Percentiles rank a stretch among this genome's conserved stretches.
phyloP scores from a whole-genome alignment of 768 basidiomycete species.

The Kwoniella sp. region DNA sequence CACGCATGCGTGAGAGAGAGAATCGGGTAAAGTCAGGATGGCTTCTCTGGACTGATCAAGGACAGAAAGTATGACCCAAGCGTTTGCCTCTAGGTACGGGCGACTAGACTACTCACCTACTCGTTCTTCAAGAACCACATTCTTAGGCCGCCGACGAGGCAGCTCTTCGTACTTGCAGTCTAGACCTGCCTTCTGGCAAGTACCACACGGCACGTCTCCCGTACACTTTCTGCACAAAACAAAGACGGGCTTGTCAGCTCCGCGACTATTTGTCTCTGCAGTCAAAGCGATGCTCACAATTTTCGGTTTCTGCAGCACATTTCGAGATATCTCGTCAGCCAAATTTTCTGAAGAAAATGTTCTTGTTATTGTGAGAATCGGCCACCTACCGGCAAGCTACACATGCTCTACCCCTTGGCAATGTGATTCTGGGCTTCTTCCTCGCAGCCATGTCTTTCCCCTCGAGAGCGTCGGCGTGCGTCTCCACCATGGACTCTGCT shows the following conservation, averaged over 20 bases:
- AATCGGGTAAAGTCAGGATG: too few species aligned
- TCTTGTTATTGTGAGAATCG: too few species aligned
- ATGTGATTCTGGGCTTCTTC: constrained; percentile 42
- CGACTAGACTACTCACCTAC: constrained; percentile 34
- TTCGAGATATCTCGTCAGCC: background rate
- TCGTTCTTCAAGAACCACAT: constrained; percentile 42
- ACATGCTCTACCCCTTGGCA: constrained; percentile 42
- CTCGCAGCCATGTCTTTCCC: constrained; percentile 12
- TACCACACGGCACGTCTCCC: constrained; percentile 42
- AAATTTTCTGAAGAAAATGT: background rate
- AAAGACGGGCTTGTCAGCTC: background rate
- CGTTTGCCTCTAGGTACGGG: background rate
- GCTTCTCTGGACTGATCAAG: too few species aligned
- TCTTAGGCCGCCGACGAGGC: constrained; percentile 32
- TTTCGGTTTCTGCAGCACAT: constrained; percentile 35
- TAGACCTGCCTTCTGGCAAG: constrained; percentile 34
- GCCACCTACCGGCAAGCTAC: constrained; percentile 41
- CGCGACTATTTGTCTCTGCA: background rate
- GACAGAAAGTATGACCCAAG: too few species aligned
- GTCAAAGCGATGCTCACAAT: constrained; percentile 32
- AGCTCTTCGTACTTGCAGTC: constrained; percentile 48
- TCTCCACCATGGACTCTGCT: constrained; percentile 17
- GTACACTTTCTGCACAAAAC: constrained; percentile 39
- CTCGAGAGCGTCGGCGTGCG: constrained; percentile 5
- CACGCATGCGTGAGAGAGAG: too few species aligned